Conservation (phyloP, 169 alveolate species). For the Babesia gibsoni region DNA sequence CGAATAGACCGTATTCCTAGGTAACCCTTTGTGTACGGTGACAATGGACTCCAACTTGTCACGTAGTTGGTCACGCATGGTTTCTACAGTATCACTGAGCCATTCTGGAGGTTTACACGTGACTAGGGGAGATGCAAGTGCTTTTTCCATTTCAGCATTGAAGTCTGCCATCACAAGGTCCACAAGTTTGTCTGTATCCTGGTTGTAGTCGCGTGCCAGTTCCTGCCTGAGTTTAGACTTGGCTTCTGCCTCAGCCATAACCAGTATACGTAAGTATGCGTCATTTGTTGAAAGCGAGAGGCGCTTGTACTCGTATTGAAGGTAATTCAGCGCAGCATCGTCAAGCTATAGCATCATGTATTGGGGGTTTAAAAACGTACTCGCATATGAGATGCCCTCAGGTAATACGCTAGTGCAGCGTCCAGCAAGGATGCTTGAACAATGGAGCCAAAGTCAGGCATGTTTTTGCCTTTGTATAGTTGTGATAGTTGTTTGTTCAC, state of each 20-base stretch:
- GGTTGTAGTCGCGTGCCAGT: conserved; percentile 2
- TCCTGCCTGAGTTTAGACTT: conserved; percentile 7
- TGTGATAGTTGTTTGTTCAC: conserved; percentile 3
- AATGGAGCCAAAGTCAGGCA: neutral
- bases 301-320: conserved; percentile 28
- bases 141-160: neutral
- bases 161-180: conserved; percentile 3
- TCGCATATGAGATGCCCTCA: neutral
- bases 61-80: conserved; percentile 1
- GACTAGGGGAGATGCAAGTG: neutral
- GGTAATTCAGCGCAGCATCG: neutral
- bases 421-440: conserved; percentile 17
- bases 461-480: conserved; percentile 1
- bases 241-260: conserved; percentile 8
- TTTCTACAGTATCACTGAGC: neutral
- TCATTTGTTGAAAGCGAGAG: conserved; percentile 2
- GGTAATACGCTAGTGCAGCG: conserved; percentile 10
- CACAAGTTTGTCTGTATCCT: conserved; percentile 18
- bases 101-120: conserved; percentile 9
- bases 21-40: conserved; percentile 25
- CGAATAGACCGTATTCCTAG: conserved; percentile 5
- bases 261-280: conserved; percentile 12
- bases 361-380: neutral
- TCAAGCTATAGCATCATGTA: neutral
- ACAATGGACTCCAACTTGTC: conserved; percentile 18